Evolutionary conservation across 1,284 basidiomycete genomes (phyloP).

Genomic region (Rhodotorula sp.): DNA sequence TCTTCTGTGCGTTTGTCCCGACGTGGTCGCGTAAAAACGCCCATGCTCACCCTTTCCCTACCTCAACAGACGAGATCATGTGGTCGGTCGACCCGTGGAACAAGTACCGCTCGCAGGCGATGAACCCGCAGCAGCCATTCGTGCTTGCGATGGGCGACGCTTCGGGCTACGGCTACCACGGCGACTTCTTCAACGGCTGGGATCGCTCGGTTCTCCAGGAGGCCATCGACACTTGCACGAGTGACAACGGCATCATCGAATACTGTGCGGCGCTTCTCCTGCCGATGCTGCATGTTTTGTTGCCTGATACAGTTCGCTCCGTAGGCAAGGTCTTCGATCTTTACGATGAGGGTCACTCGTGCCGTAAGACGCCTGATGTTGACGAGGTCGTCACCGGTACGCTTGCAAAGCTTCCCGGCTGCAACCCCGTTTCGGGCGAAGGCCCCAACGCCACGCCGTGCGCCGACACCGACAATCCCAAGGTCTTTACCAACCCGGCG

Average conservation of each 20-base stretch:
- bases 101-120: constrained; percentile 51
- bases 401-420: constrained; percentile 45
- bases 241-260: constrained; percentile 52
- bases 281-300: constrained; percentile 39
- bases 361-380: constrained; percentile 52
- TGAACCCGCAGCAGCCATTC: constrained; percentile 53
- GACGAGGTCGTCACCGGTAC: constrained; percentile 47
- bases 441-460: constrained; percentile 38
- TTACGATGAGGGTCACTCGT: constrained; percentile 37
- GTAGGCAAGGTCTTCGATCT: constrained; percentile 35
- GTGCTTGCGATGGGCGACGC: constrained; percentile 56
- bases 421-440: constrained; percentile 46
- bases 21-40: too few species aligned
- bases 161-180: constrained; percentile 49
- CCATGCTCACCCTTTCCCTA: background rate
- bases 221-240: constrained; percentile 59
- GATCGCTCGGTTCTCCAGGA: constrained; percentile 53
- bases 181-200: constrained; percentile 57
- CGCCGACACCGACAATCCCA: constrained; percentile 1
- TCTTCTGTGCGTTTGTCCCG: constrained; percentile 49
- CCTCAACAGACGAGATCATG: constrained; percentile 50
- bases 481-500: constrained; percentile 5
- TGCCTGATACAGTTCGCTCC: background rate
- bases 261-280: constrained; percentile 51
- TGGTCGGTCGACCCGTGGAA: constrained; percentile 54